Base-by-base conservation (phyloP, 345 rosid species). In the Nasturtium officinale region DNA sequence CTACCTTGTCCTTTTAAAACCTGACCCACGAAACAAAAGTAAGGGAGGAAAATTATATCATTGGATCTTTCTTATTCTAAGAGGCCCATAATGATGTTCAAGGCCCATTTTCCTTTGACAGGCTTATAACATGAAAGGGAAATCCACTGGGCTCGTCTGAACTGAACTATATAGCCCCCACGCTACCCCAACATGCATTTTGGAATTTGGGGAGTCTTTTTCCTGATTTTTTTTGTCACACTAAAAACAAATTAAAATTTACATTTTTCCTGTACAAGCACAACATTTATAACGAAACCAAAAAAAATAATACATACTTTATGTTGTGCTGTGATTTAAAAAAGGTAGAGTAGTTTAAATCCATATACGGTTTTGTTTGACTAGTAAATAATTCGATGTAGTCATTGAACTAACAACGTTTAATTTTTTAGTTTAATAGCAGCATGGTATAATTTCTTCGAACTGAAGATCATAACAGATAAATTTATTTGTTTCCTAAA, bases 81-180 rank as follows among this genome's bases (percentile, higher is more conserved):
- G 26, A 53, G 62, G 75, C 74, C 75, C 13, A 62, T 32, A 0
- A 15, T 15, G 25, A 51, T 52, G 12, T 23, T 16, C 0, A 0
- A 30, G 51, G 65, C 79, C 79, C 69, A 61, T 23, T 67, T n/a
- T 26, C 10, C 0, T 5, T 5, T 55, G 16, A 18, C 18, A 43
- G 42, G 6, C 30, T 28, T n/a, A 17, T 2, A 9, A 30, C 9
- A 56, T 32, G 40, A 17, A 56, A 16, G 8, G 23, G 18, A 16
- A 25, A 3, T 4, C n/a, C 30, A 42, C 32, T 53, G 61, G 70
- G 55, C 48, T 45, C 20, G 20, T 40, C 46, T 40, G 7, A 13
- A 40, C 2, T 13, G 16, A 40, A 13, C 45, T 15, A 10, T 13
- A 23, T 54, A 11, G 55, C 69, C 76, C 76, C 25, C 25, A 23